These are phyloP conservation scores for Claviceps fusiformis DNA, from an alignment of 2,329 filamentous ascomycete genomes.

Conservation along the genomic window DNA sequence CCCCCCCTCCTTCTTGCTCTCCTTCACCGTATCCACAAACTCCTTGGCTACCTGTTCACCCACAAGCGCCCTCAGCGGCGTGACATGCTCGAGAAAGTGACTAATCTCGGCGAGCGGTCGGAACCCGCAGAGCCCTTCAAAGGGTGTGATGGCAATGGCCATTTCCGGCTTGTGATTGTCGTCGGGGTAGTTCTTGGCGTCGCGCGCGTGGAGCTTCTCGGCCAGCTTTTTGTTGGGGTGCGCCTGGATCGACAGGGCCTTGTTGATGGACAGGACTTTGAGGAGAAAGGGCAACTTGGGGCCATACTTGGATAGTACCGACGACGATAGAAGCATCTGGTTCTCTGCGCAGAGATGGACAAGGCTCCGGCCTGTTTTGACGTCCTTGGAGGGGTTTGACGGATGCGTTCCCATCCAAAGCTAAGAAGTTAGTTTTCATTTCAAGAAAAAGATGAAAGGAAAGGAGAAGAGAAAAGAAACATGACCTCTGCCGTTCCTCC, in stretches of 20 bases:
- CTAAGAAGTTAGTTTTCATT: slow-evolving; percentile 28
- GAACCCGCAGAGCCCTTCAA: slow-evolving; percentile 94
- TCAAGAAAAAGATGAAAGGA: too few species aligned
- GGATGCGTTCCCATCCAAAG: slow-evolving; percentile 99
- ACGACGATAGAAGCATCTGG: slow-evolving; percentile 61
- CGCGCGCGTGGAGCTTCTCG: slow-evolving; percentile 70
- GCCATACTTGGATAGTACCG: slow-evolving; percentile 62
- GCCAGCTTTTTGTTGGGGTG: slow-evolving; percentile 90
- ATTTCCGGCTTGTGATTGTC: slow-evolving; percentile 99
- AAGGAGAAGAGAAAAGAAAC: too few species aligned
- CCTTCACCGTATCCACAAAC: slow-evolving; percentile 37
- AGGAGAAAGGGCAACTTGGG: slow-evolving; percentile 87
- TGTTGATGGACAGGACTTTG: slow-evolving; percentile 93
- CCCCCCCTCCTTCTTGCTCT: slow-evolving; percentile 10
- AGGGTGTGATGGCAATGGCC: slow-evolving; percentile 93
- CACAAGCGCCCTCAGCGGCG: slow-evolving; percentile 50
- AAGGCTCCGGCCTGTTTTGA: slow-evolving; percentile 70
- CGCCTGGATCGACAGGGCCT: slow-evolving; percentile 92
- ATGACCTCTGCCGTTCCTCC: too few species aligned
- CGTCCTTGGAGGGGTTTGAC: slow-evolving; percentile 83
- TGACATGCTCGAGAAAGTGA: slow-evolving; percentile 56
- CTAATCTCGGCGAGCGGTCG: slow-evolving; percentile 74
- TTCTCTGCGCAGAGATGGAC: slow-evolving; percentile 83
- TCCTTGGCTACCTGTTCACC: slow-evolving; percentile 47
- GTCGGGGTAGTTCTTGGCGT: slow-evolving; percentile 92